phyloP scores from a whole-genome alignment of 768 basidiomycete species.

The Leccinum ochraceum region DNA sequence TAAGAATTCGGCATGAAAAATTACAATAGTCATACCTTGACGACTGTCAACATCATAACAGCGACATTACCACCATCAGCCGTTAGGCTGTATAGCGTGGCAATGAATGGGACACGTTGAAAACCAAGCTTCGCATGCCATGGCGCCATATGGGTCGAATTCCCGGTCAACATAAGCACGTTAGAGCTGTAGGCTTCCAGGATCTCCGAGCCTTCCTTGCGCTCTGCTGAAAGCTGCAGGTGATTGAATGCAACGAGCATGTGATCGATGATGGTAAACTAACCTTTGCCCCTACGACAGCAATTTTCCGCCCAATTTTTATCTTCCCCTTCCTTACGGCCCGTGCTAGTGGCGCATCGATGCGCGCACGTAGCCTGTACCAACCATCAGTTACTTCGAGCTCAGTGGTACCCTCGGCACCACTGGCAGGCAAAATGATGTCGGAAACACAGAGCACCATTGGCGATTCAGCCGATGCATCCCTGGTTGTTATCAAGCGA shows the following conservation, averaged over 20 bases:
- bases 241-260: background rate
- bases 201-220: conserved; percentile 78
- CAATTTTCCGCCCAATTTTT: conserved; percentile 80
- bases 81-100: conserved; percentile 77
- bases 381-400: conserved; percentile 98
- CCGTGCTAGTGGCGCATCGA: conserved; percentile 72
- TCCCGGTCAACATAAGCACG: conserved; percentile 71
- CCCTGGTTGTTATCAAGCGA: conserved; percentile 79
- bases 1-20: background rate
- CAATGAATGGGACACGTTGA: conserved; percentile 60
- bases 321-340: conserved; percentile 70
- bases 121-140: conserved; percentile 93
- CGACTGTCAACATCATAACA: conserved; percentile 71
- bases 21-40: conserved; percentile 47
- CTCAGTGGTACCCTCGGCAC: conserved; percentile 44
- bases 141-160: conserved; percentile 80
- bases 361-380: conserved; percentile 80
- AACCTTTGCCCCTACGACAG: conserved; percentile 77
- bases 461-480: conserved; percentile 74
- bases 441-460: conserved; percentile 85
- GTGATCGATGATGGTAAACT: conserved; percentile 24
- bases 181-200: conserved; percentile 76
- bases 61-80: conserved; percentile 79
- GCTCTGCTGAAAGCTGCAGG: conserved; percentile 62
- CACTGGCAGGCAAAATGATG: conserved; percentile 54